A percentile compares a stretch with the other conserved stretches of the same genome.
These are phyloP conservation scores for Zoysia japonica DNA, from an alignment of 176 grass and related monocot genomes.

Conservation along the genomic window DNA sequence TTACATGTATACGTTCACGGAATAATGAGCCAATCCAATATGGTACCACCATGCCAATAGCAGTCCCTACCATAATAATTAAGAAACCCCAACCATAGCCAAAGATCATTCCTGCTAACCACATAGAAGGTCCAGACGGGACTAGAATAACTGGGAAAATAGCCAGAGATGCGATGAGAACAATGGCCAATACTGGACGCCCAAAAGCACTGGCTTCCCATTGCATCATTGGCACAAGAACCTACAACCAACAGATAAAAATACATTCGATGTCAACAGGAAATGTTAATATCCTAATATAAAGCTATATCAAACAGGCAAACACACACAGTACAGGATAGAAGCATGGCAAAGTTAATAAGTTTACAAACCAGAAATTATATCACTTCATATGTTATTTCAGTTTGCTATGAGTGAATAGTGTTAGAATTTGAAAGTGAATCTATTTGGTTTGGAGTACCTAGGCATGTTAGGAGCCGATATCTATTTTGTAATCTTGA, in stretches of 20 bases:
- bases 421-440: background rate
- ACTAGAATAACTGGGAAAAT: conserved; percentile 80
- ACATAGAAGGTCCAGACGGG: conserved; percentile 97
- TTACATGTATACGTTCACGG: conserved; percentile 81
- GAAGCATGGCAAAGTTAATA: background rate
- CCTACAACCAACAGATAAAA: conserved; percentile 38
- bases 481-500: background rate
- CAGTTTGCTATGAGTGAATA: background rate
- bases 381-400: background rate
- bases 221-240: conserved; percentile 89
- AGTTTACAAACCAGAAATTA: conserved; percentile 8
- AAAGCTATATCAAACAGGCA: background rate
- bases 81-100: conserved; percentile 97
- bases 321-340: conserved; percentile 1
- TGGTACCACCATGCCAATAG: conserved; percentile 83
- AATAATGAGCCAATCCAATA: conserved; percentile 91
- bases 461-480: background rate
- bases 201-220: conserved; percentile 99
- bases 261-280: background rate
- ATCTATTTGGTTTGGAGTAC: background rate
- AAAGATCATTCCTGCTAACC: conserved; percentile 98
- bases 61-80: conserved; percentile 96
- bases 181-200: conserved; percentile 73
- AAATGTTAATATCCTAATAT: background rate
- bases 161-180: conserved; percentile 80